Base-by-base conservation (phyloP, 1,284 basidiomycete species). In the Austropuccinia psidii region DNA sequence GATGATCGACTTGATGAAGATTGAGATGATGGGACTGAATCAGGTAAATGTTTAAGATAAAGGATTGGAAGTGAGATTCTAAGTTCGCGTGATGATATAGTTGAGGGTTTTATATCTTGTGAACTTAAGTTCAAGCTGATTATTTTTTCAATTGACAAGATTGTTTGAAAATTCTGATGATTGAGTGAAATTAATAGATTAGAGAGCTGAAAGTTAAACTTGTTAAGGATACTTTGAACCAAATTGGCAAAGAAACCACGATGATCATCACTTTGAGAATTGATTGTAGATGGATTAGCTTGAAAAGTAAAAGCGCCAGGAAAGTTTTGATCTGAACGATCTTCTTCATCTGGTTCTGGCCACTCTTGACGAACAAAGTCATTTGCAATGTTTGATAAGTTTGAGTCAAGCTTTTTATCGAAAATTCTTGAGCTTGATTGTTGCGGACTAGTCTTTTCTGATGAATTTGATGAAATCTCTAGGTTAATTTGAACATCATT, bases 1-100 rank as follows among this genome's bases (percentile, higher is more conserved):
- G 76, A 77, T 13, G 77, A 77, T 35, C 78, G 76, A 31, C 41
- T 55, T 19, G 70, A 73, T 45, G 60, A 55, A 15, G 60, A 65
- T 43, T 33, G 54, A 17, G 70, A 45, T 41, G 70, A 50, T 19
- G 70, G 33, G 31, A 33, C 27, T 19, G 24, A 24, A 21, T 50
- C 55, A 17, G 69, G 37, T 50, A 41, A 57, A 50, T 61, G 55
- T 21, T 54, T n/a, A 21, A 73, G 58, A 65, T 73, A 73, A 21
- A 65, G 35, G 6, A 29, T 61, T 33, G 70, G 70, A 11, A 37
- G 61, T 6, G 70, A 54, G 17, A 54, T 45, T 15, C 58, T 27
- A 41, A 73, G 54, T n/a, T 54, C 58, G 6, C 70, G 70, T 7
- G 70, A 73, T 19, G 57, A 50, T 1, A 39, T 29, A 17, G 49